Evolutionary conservation across 192 early-diverging fungal genomes (phyloP), one percentile per base, ranked within the genome.

Genomic region (Entomortierella lignicola): DNA sequence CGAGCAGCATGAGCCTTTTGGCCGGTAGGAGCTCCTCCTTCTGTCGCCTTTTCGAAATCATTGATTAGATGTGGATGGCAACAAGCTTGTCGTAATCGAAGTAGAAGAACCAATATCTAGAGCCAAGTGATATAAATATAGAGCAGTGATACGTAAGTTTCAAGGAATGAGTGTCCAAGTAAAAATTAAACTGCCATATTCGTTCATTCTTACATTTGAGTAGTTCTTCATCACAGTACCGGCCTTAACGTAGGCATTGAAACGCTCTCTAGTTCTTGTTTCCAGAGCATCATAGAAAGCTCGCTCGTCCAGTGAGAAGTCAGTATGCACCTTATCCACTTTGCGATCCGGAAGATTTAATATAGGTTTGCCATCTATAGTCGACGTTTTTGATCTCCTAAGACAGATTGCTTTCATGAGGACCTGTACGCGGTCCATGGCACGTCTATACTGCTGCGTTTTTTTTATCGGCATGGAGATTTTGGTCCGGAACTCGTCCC

Each of bases 351-450:
- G 92, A 20, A 96, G 82, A 2, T 85, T 65, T 4, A 95, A 65
- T 55, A 94, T 69, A 27, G 91, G 85, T 37, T 83, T 87, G 21
- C 89, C 91, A 55, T 93, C 89, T 2, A 94, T 64, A 48, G 61
- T 66, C n/a, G 83, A 72, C 8, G 62, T 82, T 67, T 96, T 96
- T 7, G 86, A 91, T 18, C 94, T 87, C n/a, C 94, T 83, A 23
- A 96, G 73, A 82, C 89, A 86, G 26, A 91, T 34, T 0, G 77
- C 84, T 55, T 73, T 83, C 17, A 96, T 66, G 2, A 94, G 66
- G 12, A 81, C 85, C 50, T 90, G 87, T 7, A 92, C 71, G 17
- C 89, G 67, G 56, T 87, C 71, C 71, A 92, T 80, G 0, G 83
- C 87, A 8, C 43, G 32, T 20, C 51, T 63, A 32, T 73, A 82